Evolutionary conservation across 257 asterid genomes (phyloP).

Genomic region (Buddleja alternifolia): DNA sequence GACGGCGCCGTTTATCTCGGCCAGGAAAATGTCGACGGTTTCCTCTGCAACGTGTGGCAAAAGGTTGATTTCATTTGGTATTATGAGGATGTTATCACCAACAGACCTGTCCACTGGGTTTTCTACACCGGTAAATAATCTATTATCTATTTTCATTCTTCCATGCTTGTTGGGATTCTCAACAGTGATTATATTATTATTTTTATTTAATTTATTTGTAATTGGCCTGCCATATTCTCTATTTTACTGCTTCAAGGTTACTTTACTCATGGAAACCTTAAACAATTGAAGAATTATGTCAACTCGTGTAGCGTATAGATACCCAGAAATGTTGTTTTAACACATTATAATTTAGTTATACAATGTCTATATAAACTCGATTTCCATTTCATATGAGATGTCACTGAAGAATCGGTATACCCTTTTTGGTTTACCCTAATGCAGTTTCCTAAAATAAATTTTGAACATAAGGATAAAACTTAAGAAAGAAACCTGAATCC

Average conservation of each 20-base stretch:
- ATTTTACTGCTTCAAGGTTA: too few relatives aligned
- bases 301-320: neutral
- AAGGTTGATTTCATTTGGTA: constrained; percentile 70
- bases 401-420: neutral
- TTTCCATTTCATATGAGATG: neutral
- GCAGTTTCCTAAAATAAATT: neutral
- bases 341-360: neutral
- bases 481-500: neutral
- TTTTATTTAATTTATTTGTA: neutral
- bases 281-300: neutral
- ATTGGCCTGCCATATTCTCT: too few relatives aligned
- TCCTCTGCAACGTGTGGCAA: constrained; percentile 77
- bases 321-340: neutral
- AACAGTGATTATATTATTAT: neutral
- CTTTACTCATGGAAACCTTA: too few relatives aligned
- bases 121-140: constrained; percentile 57
- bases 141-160: neutral
- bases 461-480: neutral
- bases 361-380: neutral
- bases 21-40: constrained; percentile 57
- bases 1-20: constrained; percentile 80
- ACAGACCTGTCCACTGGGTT: constrained; percentile 76
- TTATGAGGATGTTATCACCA: constrained; percentile 75
- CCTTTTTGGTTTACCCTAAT: neutral
- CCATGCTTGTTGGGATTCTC: neutral